Base-by-base conservation (phyloP, 768 basidiomycete genomes). In the Steccherinum ochraceum region DNA sequence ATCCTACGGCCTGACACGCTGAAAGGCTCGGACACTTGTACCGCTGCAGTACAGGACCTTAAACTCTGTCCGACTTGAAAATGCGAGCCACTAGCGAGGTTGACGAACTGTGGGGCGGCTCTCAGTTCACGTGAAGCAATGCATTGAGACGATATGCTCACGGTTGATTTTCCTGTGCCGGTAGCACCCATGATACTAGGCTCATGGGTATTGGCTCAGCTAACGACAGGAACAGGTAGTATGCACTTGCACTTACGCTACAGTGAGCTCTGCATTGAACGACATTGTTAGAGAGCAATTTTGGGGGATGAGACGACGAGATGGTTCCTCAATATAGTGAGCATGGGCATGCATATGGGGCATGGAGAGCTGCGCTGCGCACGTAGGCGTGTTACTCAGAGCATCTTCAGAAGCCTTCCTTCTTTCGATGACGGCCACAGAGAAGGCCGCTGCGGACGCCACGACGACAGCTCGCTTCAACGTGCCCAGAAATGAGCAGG, bases 1-100 rank as follows among this genome's bases (percentile, higher is more conserved):
- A 81, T 65, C 12, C 52, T 59, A 11, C 63, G 66, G 2, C 73
- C 75, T 41, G 73, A 69, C n/a, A 80, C 58, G 26, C 65, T 55
- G 58, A 82, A 78, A 0, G 75, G 63, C 7, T 68, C 53, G 0
- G 77, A 69, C 3, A 70, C 63, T 52, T 75, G 71, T 2, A 83
- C 75, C 7, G 67, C 65, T 40, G 62, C 67, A 0, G 81, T 83
- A 54, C 78, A 80, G 12, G 80, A 82, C 44, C 72, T 65, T 24
- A 80, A 64, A 3, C 70, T 70, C 10, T 58, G 62, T 16, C 79
- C 77, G 12, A 81, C 71, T 12, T 62, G 65, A n/a, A 82, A 60
- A 42, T 67, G 61, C 16, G 78, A 77, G 12, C 76, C 76, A 53
- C 79, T 81, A 49, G 74, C 66, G 4, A 73, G 59, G 54, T 81